These are phyloP conservation scores for Orbilia blumenaviensis DNA, from an alignment of 2,329 filamentous ascomycete genomes.

Conservation along the genomic window DNA sequence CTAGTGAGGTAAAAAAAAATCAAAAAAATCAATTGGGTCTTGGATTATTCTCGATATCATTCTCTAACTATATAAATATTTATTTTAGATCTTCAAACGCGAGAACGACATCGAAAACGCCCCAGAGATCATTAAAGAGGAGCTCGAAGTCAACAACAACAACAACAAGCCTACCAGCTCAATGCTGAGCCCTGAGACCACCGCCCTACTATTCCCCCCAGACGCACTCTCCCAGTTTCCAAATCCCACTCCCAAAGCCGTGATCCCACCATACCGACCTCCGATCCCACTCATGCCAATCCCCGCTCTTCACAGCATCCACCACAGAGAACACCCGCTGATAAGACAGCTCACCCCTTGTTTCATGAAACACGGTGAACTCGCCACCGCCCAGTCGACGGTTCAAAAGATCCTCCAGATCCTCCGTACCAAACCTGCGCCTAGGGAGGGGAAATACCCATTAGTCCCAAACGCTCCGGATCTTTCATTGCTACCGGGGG, in stretches of 20 bases:
- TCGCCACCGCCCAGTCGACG: conserved; percentile 80
- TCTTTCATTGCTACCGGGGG: conserved; percentile 80
- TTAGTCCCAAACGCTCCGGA: conserved; percentile 81
- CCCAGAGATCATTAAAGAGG: conserved; percentile 73
- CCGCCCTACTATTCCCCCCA: conserved; percentile 57
- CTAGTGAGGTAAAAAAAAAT: conserved; percentile 38
- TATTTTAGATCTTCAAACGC: conserved; percentile 73
- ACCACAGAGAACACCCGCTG: conserved; percentile 84
- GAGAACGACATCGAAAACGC: conserved; percentile 72
- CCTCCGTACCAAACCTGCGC: conserved; percentile 84
- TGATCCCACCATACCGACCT: conserved; percentile 69
- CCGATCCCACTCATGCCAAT: conserved; percentile 74
- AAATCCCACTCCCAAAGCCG: conserved; percentile 58
- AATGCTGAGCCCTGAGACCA: conserved; percentile 54
- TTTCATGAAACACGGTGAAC: conserved; percentile 90
- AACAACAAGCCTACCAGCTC: conserved; percentile 58
- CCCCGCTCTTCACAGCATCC: conserved; percentile 71
- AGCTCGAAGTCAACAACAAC: no score
- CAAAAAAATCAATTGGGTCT: no score
- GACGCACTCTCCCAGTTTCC: conserved; percentile 55
- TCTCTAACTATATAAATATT: conserved; percentile 23
- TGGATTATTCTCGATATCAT: no score
- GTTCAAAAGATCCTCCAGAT: conserved; percentile 62
- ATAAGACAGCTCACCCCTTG: conserved; percentile 87
- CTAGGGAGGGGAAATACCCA: conserved; percentile 75